Percentiles rank a stretch among this genome's conserved stretches.
These are phyloP conservation scores for Neurospora cerealis DNA, from an alignment of 495 filamentous ascomycete species.

Conservation along the genomic window DNA sequence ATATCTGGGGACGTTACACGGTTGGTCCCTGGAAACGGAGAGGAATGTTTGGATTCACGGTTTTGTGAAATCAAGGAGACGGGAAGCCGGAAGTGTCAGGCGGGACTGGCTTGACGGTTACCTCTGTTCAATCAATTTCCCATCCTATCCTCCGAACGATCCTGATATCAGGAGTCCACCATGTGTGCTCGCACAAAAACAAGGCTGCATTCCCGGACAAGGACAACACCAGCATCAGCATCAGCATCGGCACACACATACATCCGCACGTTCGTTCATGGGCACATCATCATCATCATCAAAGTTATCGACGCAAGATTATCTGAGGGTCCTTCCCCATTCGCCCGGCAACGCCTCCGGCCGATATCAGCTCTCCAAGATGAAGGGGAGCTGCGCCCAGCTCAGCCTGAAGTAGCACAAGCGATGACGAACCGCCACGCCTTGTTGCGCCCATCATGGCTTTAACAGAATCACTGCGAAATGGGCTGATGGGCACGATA, in stretches of 20 bases:
- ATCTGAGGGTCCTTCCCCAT: neutral
- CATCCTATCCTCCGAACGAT: neutral
- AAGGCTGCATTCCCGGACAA: neutral
- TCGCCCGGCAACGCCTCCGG: neutral
- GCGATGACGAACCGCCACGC: conserved; percentile 4
- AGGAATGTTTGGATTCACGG: neutral
- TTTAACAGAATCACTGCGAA: neutral
- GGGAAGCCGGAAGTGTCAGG: neutral
- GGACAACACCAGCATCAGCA: neutral
- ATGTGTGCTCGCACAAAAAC: neutral
- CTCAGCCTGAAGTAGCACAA: conserved; percentile 1
- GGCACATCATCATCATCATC: neutral
- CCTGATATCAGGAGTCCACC: neutral
- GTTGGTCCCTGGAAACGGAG: neutral
- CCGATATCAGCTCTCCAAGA: neutral
- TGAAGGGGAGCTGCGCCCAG: neutral
- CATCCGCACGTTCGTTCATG: neutral
- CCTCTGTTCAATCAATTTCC: neutral
- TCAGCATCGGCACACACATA: neutral
- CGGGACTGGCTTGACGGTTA: neutral
- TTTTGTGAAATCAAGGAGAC: neutral
- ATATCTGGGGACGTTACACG: neutral
- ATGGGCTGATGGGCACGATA: neutral
- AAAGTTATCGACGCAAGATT: neutral
- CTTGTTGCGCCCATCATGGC: neutral